Base-by-base conservation (phyloP, 345 rosid species). In the Hibiscus mutabilis region DNA sequence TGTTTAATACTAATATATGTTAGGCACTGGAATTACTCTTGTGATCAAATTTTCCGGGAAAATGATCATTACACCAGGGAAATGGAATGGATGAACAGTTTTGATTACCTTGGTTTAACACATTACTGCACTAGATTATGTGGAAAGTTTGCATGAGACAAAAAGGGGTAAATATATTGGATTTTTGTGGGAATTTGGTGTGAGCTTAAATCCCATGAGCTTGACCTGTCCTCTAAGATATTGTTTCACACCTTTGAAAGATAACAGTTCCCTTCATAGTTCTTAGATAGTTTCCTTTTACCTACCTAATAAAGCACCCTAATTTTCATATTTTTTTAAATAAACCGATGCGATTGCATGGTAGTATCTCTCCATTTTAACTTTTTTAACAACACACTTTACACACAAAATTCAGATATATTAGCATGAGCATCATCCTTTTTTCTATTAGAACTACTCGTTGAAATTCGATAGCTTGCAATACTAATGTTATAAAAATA, bases 61-160 rank as follows among this genome's bases (percentile, higher is more conserved):
- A 42, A 19, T 63, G 11, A 1, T 33, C 37, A 33, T 33, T 33
- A 33, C 21, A 21, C 68, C 33, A 42, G 1, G 52, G 22, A 42
- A 44, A 65, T 44, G 51, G 31, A 65, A 65, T 44, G 19, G 22
- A 65, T 65, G 55, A 44, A 65, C 55, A 65, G 69, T 33, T 66
- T 66, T 56, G 69, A 25, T 66, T 66, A 46, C 13, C 56, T 44
- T 66, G 56, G 8, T 66, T 66, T 24, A 24, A 46, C 22, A 12
- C 29, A 9, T 21, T 60, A 56, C 12, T 53, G 25, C 59, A 53
- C 25, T 19, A 53, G 27, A 55, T 55, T 55, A 9, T 18, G 59
- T 55, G 44, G 44, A 10, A 40, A 55, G 70, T 63, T 40, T 61
- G 29, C 70, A 44, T 8, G 56, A 66, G 56, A 66, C 56, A 46